Evolutionary conservation across 73 alveolate genomes (phyloP).

Genomic region (Stentor coeruleus): DNA sequence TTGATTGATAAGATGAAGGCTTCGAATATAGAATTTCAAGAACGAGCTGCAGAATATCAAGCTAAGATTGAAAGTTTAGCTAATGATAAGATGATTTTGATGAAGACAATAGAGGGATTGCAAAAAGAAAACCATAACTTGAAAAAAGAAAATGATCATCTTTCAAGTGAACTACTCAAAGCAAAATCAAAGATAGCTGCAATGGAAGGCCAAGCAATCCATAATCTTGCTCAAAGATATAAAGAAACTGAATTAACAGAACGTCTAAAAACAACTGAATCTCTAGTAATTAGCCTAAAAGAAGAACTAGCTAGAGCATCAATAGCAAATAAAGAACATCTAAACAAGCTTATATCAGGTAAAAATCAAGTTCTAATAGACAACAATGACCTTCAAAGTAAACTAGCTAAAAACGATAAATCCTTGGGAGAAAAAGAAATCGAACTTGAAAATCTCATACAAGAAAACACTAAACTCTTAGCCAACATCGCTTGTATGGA

Average conservation of each 20-base stretch:
- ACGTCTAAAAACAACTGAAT: neutral
- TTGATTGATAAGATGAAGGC: neutral
- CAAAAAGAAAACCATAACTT: neutral
- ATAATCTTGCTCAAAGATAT: neutral
- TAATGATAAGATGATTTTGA: neutral
- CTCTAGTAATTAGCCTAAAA: neutral
- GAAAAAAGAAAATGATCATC: neutral
- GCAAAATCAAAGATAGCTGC: neutral
- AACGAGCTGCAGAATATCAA: neutral
- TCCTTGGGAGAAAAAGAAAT: neutral
- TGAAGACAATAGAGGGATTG: neutral
- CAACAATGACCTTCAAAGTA: neutral
- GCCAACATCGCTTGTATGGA: conserved; percentile 18
- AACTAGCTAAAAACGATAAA: neutral
- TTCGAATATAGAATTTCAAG: neutral
- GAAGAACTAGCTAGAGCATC: neutral
- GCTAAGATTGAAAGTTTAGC: neutral
- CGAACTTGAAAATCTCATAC: neutral
- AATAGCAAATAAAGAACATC: neutral
- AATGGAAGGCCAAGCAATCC: neutral
- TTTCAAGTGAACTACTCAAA: neutral
- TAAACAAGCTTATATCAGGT: too few species aligned
- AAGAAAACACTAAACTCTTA: neutral
- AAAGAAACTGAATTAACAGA: neutral
- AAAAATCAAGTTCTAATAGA: neutral